phyloP scores from a whole-genome alignment of 371 early-diverging fungal genomes.

The Batrachochytrium dendrobatidis region DNA sequence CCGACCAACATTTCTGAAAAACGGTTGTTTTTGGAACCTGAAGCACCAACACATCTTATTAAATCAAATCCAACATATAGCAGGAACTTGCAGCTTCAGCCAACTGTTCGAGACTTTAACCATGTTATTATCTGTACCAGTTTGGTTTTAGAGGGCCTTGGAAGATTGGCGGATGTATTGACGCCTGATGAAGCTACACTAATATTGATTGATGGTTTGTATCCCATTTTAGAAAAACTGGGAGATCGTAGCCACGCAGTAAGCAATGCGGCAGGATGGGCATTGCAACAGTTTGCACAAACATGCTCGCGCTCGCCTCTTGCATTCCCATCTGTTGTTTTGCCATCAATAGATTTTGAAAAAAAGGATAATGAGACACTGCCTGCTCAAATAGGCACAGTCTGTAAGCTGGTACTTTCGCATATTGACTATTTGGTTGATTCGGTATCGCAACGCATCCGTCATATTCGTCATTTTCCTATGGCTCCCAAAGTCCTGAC shows the following conservation, averaged over 20 bases:
- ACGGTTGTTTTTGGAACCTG: constrained; percentile 2
- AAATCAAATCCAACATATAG: neutral
- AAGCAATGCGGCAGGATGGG: constrained; percentile 13
- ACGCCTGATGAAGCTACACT: constrained; percentile 16
- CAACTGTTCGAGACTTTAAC: too few relatives aligned
- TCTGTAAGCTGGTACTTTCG: neutral
- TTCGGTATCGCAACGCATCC: constrained; percentile 42
- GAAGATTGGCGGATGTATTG: constrained; percentile 17
- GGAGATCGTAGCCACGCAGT: constrained; percentile 30
- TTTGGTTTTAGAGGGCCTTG: constrained; percentile 31
- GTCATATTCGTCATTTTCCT: constrained; percentile 35
- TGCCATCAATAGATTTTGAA: too few relatives aligned
- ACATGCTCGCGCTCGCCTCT: constrained; percentile 18
- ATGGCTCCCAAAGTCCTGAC: constrained; percentile 48
- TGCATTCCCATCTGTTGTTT: too few relatives aligned
- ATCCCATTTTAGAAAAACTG: constrained; percentile 49
- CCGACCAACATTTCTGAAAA: constrained; percentile 8
- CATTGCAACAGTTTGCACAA: constrained; percentile 24
- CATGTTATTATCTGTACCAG: constrained; percentile 17
- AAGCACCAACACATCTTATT: too few relatives aligned
- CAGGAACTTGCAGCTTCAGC: too few relatives aligned
- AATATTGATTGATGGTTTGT: constrained; percentile 47
- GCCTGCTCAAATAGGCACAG: neutral
- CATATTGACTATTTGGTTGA: constrained; percentile 61
- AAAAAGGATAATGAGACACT: too few relatives aligned